Base-by-base conservation (phyloP, 495 filamentous ascomycete genomes). In the Parachaetomium inaequale region DNA sequence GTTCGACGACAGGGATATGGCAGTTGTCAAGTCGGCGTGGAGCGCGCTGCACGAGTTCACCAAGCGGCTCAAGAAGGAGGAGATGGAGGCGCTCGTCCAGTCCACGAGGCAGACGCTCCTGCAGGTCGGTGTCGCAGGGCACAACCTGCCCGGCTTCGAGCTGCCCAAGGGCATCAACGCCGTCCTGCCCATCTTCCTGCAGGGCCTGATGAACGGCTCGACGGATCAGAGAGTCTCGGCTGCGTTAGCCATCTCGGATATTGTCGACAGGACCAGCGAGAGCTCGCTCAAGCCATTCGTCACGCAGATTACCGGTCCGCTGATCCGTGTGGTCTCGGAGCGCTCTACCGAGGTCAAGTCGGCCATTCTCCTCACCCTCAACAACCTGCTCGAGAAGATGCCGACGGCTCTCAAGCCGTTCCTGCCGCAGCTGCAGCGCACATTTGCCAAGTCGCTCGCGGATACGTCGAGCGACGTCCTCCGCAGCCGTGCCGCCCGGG, bases 111-210 rank as follows among this genome's bases (percentile, higher is more conserved):
- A 93, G 69, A 84, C 89, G 2, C 78, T 98, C 51, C 84, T 88
- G 57, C 90, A 92, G 64, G 91, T 98, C 32, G 94, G 94, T 51
- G 88, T 96, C 17, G 76, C 93, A 49, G 95, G 95, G 6, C 82
- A 86, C 25, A 86, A 93, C 68, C 81, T 98, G 19, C 83, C 92
- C 11, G 94, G 94, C 28, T 98, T 98, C 79, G 84, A 87, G 58
- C 78, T 98, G 55, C 94, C 94, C 7, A 98, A 98, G 84, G 94
- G 94, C 58, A 97, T 98, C 82, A 96, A 91, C 72, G 91, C 95
- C 58, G 88, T 98, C 63, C 76, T 98, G 51, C 95, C 95, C 4
- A 97, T 98, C 66, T 98, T 98, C 84, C 76, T 98, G 64, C 94
- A 98, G 70, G 94, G 93, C 77, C 82, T 98, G 63, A 94, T 98